Base-by-base conservation (phyloP, 2,329 filamentous ascomycete species). In the Trichoderma sp. region DNA sequence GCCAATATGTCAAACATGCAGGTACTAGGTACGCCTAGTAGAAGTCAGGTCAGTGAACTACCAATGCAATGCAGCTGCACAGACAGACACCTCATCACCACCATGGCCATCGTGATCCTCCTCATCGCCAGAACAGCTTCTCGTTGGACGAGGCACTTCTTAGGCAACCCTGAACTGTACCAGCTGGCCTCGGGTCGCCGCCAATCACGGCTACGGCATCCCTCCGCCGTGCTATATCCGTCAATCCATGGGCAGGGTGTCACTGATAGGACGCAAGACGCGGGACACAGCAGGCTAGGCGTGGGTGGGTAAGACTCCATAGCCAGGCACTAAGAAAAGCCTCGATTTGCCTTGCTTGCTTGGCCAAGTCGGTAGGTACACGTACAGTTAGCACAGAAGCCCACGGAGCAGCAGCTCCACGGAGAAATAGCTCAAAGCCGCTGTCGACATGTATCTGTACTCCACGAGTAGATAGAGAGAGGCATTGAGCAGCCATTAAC, bases 201-300 rank as follows among this genome's bases (percentile, higher is more conserved):
- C 61, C 61, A 43, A 64, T 55, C 49, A 64, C 24, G 61, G 31
- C 61, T 35, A 35, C 11, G 33, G 33, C 33, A 35, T 14, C 11
- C 3, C 33, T 35, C 33, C 33, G 11, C 33, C 33, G 33, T 35
- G 33, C 19, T 43, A 19, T 43, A 43, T 19, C 40, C 40, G 40
- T 3, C 40, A 43, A n/a, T 43, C 49, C 49, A 64, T 35, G 24
- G 35, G 40, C 40, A 56, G 40, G 35, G 35, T 37, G n/a, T 57
- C 62, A 56, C 43, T 56, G 35, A 56, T 31, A 56, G 62, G 62
- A 43, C 33, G 24, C 33, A 40, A 43, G 49, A 65, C 49, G 62
- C 52, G 52, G 52, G 61, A 31, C 61, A 64, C 33, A n/a, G 61
- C 33, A 29, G 61, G 55, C 49, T n/a, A 53, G 27, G 31, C 49